phyloP scores from a whole-genome alignment of 495 filamentous ascomycete species.

The Hyaloscypha hepaticicola region DNA sequence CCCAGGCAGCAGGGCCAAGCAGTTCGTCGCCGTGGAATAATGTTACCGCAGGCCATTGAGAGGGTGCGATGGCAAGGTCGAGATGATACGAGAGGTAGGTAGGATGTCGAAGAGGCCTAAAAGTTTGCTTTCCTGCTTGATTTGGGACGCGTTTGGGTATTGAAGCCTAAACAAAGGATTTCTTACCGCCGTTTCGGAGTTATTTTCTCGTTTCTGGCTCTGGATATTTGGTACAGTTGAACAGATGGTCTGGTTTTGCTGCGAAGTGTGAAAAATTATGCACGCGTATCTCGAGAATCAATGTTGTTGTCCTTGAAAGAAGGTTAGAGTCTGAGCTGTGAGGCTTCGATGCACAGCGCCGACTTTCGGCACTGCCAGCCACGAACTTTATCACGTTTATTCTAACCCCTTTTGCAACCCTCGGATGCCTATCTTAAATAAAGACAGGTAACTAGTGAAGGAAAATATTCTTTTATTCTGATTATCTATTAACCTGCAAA shows the following conservation, averaged over 20 bases:
- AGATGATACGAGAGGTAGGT: not conserved
- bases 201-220: not conserved
- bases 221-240: not conserved
- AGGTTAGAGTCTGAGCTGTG: not conserved
- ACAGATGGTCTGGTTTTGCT: not conserved
- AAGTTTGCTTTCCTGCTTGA: not conserved
- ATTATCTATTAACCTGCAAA: no score
- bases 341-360: not conserved
- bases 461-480: no score
- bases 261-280: not conserved
- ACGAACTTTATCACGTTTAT: not conserved
- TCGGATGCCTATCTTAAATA: not conserved
- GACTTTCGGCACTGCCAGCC: not conserved
- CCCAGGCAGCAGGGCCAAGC: not conserved
- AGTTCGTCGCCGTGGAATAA: not conserved
- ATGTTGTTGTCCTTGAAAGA: not conserved
- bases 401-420: not conserved
- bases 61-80: not conserved
- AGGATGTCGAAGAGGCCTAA: not conserved
- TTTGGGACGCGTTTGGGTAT: not conserved
- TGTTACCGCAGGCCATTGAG: not conserved
- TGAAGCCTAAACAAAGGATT: not conserved
- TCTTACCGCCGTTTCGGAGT: not conserved
- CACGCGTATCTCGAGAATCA: not conserved
- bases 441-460: no score